Conservation (phyloP, 1,284 basidiomycete genomes). For the Vanrija sp. region DNA sequence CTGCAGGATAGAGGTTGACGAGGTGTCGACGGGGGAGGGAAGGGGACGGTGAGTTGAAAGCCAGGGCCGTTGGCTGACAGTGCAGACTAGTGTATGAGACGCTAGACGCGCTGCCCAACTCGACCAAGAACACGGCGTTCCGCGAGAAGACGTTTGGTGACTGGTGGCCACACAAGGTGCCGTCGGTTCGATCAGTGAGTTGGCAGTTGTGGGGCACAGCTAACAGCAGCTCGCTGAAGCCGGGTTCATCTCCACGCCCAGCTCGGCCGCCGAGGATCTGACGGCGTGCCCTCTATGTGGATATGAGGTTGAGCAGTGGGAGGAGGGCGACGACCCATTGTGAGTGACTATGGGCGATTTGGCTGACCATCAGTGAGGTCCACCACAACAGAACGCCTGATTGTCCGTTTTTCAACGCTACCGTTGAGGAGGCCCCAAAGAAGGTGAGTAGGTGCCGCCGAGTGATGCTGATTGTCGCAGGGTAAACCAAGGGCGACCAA, state of each 20-base stretch:
- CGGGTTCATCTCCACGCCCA: conserved; percentile 71
- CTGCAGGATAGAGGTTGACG: conserved; percentile 57
- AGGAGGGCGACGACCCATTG: conserved; percentile 72
- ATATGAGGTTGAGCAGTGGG: conserved; percentile 72
- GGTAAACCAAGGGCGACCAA: background rate
- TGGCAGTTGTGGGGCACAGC: background rate
- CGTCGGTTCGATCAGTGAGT: conserved; percentile 64
- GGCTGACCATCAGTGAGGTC: conserved; percentile 26
- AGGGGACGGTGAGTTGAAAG: conserved; percentile 5
- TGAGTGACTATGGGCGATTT: conserved; percentile 15
- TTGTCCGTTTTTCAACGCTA: conserved; percentile 43
- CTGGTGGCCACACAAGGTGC: conserved; percentile 71
- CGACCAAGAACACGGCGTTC: conserved; percentile 63
- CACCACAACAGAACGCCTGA: conserved; percentile 36
- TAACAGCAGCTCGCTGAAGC: conserved; percentile 69
- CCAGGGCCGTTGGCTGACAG: background rate
- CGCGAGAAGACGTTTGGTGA: conserved; percentile 64
- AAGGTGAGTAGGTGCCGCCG: background rate
- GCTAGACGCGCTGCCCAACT: conserved; percentile 60
- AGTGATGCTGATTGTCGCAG: background rate
- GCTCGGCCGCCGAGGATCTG: conserved; percentile 60
- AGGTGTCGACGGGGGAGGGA: conserved; percentile 13
- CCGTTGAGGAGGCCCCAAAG: conserved; percentile 4
- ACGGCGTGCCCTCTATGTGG: conserved; percentile 74
- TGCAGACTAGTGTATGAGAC: conserved; percentile 58